Evolutionary conservation across 202 grass and related monocot species (phyloP).

Genomic region (Zizania palustris): DNA sequence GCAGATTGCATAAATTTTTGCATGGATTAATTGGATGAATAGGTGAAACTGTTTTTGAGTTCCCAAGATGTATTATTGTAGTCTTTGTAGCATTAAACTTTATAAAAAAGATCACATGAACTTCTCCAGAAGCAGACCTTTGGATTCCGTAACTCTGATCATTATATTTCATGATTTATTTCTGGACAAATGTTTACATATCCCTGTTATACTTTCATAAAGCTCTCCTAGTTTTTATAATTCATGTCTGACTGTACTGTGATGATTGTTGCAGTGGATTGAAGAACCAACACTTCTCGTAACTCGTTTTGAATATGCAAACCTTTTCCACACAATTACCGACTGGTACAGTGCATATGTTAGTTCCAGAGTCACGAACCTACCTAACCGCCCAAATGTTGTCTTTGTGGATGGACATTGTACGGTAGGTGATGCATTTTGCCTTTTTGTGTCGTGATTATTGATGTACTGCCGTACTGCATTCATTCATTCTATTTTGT

Average conservation of each 20-base stretch:
- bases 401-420: slow-evolving; percentile 96
- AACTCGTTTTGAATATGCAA: slow-evolving; percentile 97
- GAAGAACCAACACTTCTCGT: slow-evolving; percentile 90
- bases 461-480: slow-evolving; percentile 14
- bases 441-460: slow-evolving; percentile 12
- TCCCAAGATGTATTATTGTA: not conserved
- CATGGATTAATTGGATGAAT: not conserved
- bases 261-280: slow-evolving; percentile 69
- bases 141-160: not conserved
- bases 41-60: not conserved
- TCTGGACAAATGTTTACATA: not conserved
- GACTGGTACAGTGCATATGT: slow-evolving; percentile 99
- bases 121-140: slow-evolving; percentile 7
- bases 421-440: slow-evolving; percentile 62
- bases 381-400: slow-evolving; percentile 70
- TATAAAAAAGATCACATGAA: slow-evolving; percentile 22
- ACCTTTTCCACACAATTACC: slow-evolving; percentile 97
- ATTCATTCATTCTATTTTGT: slow-evolving; percentile 22
- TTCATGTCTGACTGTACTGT: slow-evolving; percentile 38
- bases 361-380: slow-evolving; percentile 77
- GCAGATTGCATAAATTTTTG: not conserved
- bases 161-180: slow-evolving; percentile 16
- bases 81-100: not conserved
- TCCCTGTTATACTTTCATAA: not conserved
- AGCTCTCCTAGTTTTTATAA: not conserved